Conservation (phyloP, 495 filamentous ascomycete genomes). For the Neurospora sp. region DNA sequence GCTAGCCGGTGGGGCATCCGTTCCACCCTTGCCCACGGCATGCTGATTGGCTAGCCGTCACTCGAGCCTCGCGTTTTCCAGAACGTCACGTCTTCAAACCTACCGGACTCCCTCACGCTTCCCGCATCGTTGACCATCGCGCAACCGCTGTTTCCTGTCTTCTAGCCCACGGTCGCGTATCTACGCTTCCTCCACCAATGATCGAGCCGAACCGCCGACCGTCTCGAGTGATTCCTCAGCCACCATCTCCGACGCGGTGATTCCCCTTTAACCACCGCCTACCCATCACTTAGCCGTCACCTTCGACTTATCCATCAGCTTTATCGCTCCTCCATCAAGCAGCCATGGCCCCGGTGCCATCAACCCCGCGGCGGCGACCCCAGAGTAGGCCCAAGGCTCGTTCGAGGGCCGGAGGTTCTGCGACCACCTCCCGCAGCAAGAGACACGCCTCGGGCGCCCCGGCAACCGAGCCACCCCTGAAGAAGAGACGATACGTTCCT, state of each 20-base stretch:
- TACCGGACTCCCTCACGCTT: slow-evolving; percentile 6
- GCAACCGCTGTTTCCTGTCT: slow-evolving; percentile 4
- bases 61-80: slow-evolving; percentile 20
- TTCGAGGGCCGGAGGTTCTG: slow-evolving; percentile 26
- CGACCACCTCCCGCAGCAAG: slow-evolving; percentile 32
- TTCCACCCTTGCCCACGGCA: not conserved
- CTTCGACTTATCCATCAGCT: slow-evolving; percentile 2
- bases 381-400: slow-evolving; percentile 33
- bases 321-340: not conserved
- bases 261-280: slow-evolving; percentile 1
- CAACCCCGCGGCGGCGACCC: slow-evolving; percentile 30
- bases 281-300: not conserved
- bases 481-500: slow-evolving; percentile 55
- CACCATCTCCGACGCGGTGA: slow-evolving; percentile 8
- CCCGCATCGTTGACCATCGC: slow-evolving; percentile 16
- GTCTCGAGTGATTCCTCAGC: slow-evolving; percentile 14
- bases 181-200: slow-evolving; percentile 9
- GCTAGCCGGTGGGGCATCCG: not conserved
- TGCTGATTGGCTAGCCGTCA: slow-evolving; percentile 3
- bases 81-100: slow-evolving; percentile 26
- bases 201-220: slow-evolving; percentile 3
- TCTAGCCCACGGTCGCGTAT: slow-evolving; percentile 13
- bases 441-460: slow-evolving; percentile 25
- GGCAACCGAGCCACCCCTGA: slow-evolving; percentile 43
- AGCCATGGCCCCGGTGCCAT: slow-evolving; percentile 32